A percentile compares a stretch with the other conserved stretches of the same genome.
Evolutionary conservation across 2,329 filamentous ascomycete genomes (phyloP).

Genomic region (Ramichloridium luteum): DNA sequence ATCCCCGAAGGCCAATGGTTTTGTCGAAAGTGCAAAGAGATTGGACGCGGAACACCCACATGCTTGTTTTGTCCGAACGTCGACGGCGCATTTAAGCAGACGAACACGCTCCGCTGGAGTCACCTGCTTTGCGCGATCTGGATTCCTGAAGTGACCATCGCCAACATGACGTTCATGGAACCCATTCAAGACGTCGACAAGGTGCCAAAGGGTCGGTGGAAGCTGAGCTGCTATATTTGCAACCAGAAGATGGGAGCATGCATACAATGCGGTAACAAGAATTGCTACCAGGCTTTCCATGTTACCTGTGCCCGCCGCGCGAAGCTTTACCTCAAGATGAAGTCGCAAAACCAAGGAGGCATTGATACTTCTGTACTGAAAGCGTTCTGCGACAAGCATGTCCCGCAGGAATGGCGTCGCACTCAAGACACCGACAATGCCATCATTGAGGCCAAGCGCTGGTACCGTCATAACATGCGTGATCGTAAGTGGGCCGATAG

Average conservation of each 20-base stretch:
- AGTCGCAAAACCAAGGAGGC: conserved; percentile 70
- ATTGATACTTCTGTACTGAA: conserved; percentile 76
- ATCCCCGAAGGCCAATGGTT: conserved; percentile 98
- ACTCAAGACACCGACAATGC: conserved; percentile 75
- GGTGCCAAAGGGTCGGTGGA: conserved; percentile 90
- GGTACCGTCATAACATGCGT: conserved; percentile 81
- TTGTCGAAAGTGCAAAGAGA: conserved; percentile 90
- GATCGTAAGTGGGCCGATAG: conserved; percentile 86
- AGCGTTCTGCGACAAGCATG: conserved; percentile 92
- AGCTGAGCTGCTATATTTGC: conserved; percentile 78
- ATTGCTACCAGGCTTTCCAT: conserved; percentile 93
- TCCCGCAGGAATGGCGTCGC: conserved; percentile 73
- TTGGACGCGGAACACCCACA: conserved; percentile 81
- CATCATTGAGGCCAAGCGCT: conserved; percentile 71
- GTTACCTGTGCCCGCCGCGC: conserved; percentile 88
- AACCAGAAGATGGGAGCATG: conserved; percentile 96
- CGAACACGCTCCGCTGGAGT: conserved; percentile 90
- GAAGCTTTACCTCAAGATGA: conserved; percentile 89
- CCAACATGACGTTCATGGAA: conserved; percentile 96
- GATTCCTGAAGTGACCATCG: conserved; percentile 93
- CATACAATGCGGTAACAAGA: conserved; percentile 96
- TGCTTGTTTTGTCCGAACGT: conserved; percentile 98
- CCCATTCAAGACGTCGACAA: conserved; percentile 97
- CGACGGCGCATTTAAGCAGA: conserved; percentile 97
- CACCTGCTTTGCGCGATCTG: conserved; percentile 95